Base-by-base conservation (phyloP, 441 rosid genomes). In the Gossypium davidsonii region DNA sequence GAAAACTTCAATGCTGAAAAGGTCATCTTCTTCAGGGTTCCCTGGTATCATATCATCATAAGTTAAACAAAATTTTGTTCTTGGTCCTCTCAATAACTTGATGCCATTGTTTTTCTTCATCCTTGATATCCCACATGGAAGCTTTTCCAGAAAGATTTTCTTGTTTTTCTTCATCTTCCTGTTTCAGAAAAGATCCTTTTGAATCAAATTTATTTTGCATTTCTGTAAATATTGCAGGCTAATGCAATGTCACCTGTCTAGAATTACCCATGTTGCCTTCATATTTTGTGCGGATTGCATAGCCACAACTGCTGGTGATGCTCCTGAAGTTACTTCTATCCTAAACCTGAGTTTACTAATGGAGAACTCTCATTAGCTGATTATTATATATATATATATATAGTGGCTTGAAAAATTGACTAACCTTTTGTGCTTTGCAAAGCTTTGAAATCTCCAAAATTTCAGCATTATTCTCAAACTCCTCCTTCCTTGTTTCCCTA, bases 161-260 rank as follows among this genome's bases (percentile, higher is more conserved):
- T 79, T 81, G 64, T 86, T 68, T 64, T 72, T 86, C 75, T 83
- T 84, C 84, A 86, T 84, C 74, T 80, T 76, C 72, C 89, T 82
- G 77, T 23, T 49, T 42, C 49, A 48, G 2, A 55, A 42, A 77
- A 17, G 48, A 49, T 42, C 15, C 3, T 17, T 25, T n/a, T 72
- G 44, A 44, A 26, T 44, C 56, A 39, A 14, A 21, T 42, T 3
- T n/a, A 37, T 23, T 31, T 42, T 66, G 48, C 18, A 70, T 34
- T 18, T 31, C 48, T 15, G 17, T 34, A 34, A 61, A 34, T 28
- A 60, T 2, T 14, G 23, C 23, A 60, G 17, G 31, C n/a, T 39
- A 64, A 70, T 57, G 37, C 73, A 37, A 39, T 6, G 28, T 25
- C 26, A 84, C 88, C 90, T 82, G 84, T 86, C 90, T 34, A 86